Base-by-base conservation (phyloP, 495 filamentous ascomycete species). In the Mytilinidion resinicola region DNA sequence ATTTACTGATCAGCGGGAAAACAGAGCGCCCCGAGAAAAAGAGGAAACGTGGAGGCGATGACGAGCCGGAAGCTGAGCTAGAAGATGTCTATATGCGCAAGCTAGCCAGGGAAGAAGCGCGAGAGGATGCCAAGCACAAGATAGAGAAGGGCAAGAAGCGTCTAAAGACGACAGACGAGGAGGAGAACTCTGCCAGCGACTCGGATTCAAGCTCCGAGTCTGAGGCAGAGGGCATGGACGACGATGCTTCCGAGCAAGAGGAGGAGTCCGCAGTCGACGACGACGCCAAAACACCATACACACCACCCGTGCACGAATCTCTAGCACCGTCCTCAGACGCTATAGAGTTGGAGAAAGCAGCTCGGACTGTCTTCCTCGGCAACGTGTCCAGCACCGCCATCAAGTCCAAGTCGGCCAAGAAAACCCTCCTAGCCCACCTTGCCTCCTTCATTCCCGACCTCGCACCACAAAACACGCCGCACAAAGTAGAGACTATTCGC, bases 341-440 rank as follows among this genome's bases (percentile, higher is more conserved):
- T 3, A 54, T 65, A 35, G 90, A 95, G 58, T 56, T 95, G 0
- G 87, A 93, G 39, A 96, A 95, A 71, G 89, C 93, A 14, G 82
- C 82, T 56, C 86, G 93, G 19, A 97, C 95, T 3, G 82, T 99
- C 43, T 99, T 96, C 72, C 76, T 99, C 30, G 88, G 87, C 60
- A 99, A 99, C 65, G 87, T 97, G 30, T 91, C 90, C 6, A 86
- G 78, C 12, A 70, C 82, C 47, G 89, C 89, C 10, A 87, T 97
- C 61, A 88, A 82, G 36, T 92, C 88, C 4, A 90, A 91, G 65
- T 71, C 80, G 0, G 88, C 81, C 2, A 89, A 87, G 72, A 95
- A 90, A 71, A 79, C 79, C 17, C 78, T 96, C 14, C 69, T 90
- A 33, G 75, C 76, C 37, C 90, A 96, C 70, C 74, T 85, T 42